Conservation (phyloP, 306 rosid genomes). For the Senna tora region DNA sequence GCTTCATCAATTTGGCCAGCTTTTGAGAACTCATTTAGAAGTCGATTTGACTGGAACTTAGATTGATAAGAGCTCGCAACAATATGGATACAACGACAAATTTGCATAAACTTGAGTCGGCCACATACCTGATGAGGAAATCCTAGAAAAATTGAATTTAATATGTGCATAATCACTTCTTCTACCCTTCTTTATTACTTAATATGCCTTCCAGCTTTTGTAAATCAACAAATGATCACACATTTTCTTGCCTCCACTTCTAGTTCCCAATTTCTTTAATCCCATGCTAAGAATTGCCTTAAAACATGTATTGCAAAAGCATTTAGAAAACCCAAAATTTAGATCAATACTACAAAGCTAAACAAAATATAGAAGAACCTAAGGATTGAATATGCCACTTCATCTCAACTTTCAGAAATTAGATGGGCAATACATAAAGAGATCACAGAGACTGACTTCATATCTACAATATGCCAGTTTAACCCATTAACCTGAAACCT, state of each 20-base stretch:
- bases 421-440: no score
- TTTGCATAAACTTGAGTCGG: conserved; percentile 34
- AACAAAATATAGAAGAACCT: no score
- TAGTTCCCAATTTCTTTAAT: no score
- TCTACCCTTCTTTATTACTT: neutral
- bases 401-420: no score
- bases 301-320: no score
- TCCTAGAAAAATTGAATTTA: conserved; percentile 37
- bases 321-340: no score
- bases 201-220: conserved; percentile 8
- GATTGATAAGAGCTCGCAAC: conserved; percentile 39
- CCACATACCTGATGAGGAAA: conserved; percentile 20
- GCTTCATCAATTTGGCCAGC: conserved; percentile 68
- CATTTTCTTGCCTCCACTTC: neutral
- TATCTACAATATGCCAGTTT: no score
- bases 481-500: no score
- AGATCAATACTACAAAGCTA: no score
- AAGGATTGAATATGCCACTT: no score
- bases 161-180: conserved; percentile 49
- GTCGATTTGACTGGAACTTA: conserved; percentile 49
- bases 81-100: conserved; percentile 31
- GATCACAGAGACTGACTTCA: no score
- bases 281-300: no score
- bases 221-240: conserved; percentile 2
- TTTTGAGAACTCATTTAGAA: conserved; percentile 52